Evolutionary conservation across 1,284 basidiomycete genomes (phyloP), one percentile per base, ranked within the genome.

Genomic region (Trichosporon faecale): DNA sequence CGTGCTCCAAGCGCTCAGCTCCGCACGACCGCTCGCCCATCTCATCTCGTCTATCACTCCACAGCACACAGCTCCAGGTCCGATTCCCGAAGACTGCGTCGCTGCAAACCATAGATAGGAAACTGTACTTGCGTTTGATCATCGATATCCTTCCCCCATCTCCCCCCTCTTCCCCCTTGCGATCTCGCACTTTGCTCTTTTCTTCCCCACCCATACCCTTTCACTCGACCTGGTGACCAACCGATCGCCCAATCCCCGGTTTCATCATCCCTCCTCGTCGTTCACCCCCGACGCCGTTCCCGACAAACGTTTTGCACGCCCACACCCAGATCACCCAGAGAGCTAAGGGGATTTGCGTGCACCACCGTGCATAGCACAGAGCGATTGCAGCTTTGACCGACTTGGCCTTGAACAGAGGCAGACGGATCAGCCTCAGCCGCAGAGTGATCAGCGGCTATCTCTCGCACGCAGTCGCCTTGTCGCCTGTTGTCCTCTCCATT

Each of bases 351-450:
- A 44, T 44, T 44, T 44, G 3, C 25, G 12, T 29, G 27, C 52
- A 25, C 52, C 52, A 57, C 52, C 52, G 52, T 57, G 52, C 52
- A 57, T 27, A 27, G 52, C 52, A 57, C 52, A 57, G 52, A 25
- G 25, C 52, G 5, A 29, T 33, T 61, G 18, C 12, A 1, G 16
- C 57, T 12, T 61, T 31, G 57, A 61, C 29, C 57, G 29, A 18
- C 57, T n/a, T 33, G 8, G 57, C 29, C 27, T 31, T 33, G 29
- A 31, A 9, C 29, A 61, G 23, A 31, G 57, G 57, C 16, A n/a
- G 11, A 21, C 29, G 29, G 57, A 31, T n/a, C 57, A n/a, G 29
- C 27, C 57, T 31, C 29, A 8, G 29, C 14, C 14, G 27, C 29
- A 12, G 27, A 33, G 57, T 31, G 57, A 61, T 57, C 52, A 57